phyloP scores from a whole-genome alignment of 768 basidiomycete genomes.

The Hypsizygus marmoreus region DNA sequence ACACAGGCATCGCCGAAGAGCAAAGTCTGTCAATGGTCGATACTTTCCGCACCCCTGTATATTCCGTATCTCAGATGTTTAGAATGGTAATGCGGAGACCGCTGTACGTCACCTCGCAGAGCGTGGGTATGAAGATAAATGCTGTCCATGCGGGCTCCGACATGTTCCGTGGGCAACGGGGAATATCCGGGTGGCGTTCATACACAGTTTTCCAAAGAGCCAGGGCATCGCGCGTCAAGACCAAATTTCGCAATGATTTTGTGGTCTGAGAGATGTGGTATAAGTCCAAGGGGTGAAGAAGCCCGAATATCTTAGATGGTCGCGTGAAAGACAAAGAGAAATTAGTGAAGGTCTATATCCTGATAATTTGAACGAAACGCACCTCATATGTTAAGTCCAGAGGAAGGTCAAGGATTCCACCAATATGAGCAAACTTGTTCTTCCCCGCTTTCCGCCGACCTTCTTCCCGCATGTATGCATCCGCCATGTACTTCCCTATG shows the following conservation, averaged over 20 bases:
- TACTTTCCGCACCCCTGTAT: not conserved
- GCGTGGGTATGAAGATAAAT: not conserved
- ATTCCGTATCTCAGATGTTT: not conserved
- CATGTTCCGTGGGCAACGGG: not conserved
- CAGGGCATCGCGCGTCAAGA: not conserved
- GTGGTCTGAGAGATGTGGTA: not conserved
- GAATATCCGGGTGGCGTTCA: not conserved
- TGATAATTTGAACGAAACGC: too few relatives aligned
- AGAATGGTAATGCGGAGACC: not conserved
- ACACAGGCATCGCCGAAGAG: not conserved
- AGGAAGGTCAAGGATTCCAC: not conserved
- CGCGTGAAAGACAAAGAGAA: too few relatives aligned
- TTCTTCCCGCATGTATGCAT: not conserved
- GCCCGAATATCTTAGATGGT: not conserved
- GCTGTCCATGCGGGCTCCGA: not conserved
- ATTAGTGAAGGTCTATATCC: not conserved
- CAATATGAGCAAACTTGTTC: not conserved
- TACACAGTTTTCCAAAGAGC: not conserved
- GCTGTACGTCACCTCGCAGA: slow-evolving; percentile 1
- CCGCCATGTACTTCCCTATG: too few relatives aligned
- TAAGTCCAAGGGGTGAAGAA: not conserved
- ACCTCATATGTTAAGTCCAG: not conserved
- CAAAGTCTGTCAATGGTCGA: not conserved
- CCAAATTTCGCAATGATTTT: not conserved
- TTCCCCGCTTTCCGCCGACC: not conserved